phyloP scores from a whole-genome alignment of 2,329 filamentous ascomycete genomes.

The Cercospora janseana region DNA sequence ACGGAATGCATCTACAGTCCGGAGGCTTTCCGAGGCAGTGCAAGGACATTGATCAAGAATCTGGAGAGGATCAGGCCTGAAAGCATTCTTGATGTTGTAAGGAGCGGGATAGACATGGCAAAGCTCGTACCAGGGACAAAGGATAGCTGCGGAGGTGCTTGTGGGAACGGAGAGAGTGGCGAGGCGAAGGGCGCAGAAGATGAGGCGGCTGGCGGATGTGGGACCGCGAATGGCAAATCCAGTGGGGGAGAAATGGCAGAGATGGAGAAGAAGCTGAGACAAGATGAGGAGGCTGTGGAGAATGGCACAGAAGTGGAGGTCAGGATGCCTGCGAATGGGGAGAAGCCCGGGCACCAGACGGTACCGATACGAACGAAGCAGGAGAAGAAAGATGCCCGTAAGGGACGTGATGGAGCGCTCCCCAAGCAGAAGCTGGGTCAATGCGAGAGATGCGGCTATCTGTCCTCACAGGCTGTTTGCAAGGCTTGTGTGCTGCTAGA shows the following conservation, averaged over 20 bases:
- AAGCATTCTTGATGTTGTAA: slow-evolving; percentile 90
- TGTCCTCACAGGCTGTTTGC: slow-evolving; percentile 90
- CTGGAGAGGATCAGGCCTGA: slow-evolving; percentile 89
- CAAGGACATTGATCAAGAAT: slow-evolving; percentile 89
- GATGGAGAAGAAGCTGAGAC: slow-evolving; percentile 71
- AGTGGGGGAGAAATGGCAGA: slow-evolving; percentile 75
- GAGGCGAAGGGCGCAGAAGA: slow-evolving; percentile 46
- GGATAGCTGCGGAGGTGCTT: slow-evolving; percentile 50
- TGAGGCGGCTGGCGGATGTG: slow-evolving; percentile 70
- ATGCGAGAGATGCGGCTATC: slow-evolving; percentile 87
- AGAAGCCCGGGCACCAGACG: slow-evolving; percentile 11
- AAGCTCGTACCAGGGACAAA: slow-evolving; percentile 66
- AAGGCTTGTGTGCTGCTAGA: slow-evolving; percentile 91
- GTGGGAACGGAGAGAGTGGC: slow-evolving; percentile 36
- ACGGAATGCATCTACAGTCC: slow-evolving; percentile 98
- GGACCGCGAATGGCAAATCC: slow-evolving; percentile 64
- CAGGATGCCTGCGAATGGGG: slow-evolving; percentile 32
- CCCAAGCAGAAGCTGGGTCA: slow-evolving; percentile 74
- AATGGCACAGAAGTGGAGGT: slow-evolving; percentile 65
- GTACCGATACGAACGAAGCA: slow-evolving; percentile 37
- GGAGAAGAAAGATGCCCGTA: slow-evolving; percentile 31
- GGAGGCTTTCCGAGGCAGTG: slow-evolving; percentile 91
- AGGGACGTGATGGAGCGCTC: slow-evolving; percentile 16
- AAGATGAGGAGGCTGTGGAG: slow-evolving; percentile 59
- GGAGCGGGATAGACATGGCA: slow-evolving; percentile 95